Percentiles rank a stretch among this genome's conserved stretches.
These are phyloP conservation scores for Paecilomyces dactylethromorphus DNA, from an alignment of 2,329 filamentous ascomycete species.

Conservation along the genomic window DNA sequence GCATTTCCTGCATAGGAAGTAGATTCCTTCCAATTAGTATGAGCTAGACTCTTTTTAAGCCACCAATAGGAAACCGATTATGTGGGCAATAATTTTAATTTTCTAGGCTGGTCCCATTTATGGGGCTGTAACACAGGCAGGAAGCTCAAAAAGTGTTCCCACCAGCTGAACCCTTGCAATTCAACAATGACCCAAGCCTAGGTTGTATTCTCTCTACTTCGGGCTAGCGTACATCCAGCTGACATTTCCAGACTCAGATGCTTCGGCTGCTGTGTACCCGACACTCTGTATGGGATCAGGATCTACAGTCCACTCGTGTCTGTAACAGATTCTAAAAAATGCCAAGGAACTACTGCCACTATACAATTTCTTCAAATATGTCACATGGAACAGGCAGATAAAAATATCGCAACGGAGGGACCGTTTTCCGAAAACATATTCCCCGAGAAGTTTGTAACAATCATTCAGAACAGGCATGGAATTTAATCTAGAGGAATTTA, in stretches of 20 bases:
- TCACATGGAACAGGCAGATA: too few relatives aligned
- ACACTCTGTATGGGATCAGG: too few relatives aligned
- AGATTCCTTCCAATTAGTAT: background rate
- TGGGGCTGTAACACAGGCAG: background rate
- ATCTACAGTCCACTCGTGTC: too few relatives aligned
- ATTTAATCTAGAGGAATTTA: too few relatives aligned
- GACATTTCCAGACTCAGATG: background rate
- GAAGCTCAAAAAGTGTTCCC: background rate
- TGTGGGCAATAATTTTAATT: background rate
- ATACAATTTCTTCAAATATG: too few relatives aligned
- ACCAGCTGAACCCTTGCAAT: background rate
- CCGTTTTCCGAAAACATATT: too few relatives aligned
- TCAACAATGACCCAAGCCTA: background rate
- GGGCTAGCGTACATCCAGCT: background rate
- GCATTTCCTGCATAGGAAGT: background rate
- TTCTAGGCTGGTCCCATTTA: background rate
- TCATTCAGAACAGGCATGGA: too few relatives aligned
- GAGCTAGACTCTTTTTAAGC: background rate
- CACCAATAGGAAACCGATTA: background rate
- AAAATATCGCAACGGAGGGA: too few relatives aligned
- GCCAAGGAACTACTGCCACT: too few relatives aligned
- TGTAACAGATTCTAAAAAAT: too few relatives aligned
- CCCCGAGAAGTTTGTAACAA: too few relatives aligned
- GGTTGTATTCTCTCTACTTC: background rate
- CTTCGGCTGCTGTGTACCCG: too few relatives aligned